Evolutionary conservation across 2,329 filamentous ascomycete genomes (phyloP).

Genomic region (Nemania sp.): DNA sequence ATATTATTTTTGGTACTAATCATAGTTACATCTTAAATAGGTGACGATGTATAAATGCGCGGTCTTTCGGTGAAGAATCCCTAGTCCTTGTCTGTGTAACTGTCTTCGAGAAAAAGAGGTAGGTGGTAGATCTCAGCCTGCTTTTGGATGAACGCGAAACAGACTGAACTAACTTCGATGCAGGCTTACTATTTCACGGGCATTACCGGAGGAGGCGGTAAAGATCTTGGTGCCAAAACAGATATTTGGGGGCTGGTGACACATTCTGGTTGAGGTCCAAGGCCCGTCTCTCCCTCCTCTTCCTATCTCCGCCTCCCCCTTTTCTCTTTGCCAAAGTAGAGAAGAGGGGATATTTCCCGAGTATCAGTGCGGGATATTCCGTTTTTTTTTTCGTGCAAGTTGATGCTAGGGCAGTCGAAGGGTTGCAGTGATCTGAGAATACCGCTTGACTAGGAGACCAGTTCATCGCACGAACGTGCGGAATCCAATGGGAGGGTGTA

Average conservation of each 20-base stretch:
- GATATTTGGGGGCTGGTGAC: slow-evolving; percentile 3
- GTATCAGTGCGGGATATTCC: too few species aligned
- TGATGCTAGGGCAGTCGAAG: not conserved
- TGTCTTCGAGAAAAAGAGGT: slow-evolving; percentile 1
- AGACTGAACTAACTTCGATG: slow-evolving; percentile 19
- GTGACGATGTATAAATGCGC: not conserved
- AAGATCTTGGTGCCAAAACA: not conserved
- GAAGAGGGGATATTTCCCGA: too few species aligned
- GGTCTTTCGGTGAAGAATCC: not conserved
- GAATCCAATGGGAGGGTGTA: slow-evolving; percentile 10
- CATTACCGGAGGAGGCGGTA: not conserved
- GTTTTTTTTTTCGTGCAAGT: not conserved
- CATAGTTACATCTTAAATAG: not conserved
- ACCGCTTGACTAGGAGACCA: slow-evolving; percentile 6
- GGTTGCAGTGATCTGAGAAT: not conserved
- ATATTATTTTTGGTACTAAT: not conserved
- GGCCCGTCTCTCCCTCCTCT: not conserved
- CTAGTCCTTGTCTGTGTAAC: slow-evolving; percentile 31
- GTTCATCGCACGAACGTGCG: slow-evolving; percentile 14
- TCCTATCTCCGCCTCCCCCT: too few species aligned
- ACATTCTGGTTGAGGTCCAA: not conserved
- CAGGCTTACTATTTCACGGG: slow-evolving; percentile 17
- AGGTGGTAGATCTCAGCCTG: slow-evolving; percentile 13
- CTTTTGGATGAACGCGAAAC: slow-evolving; percentile 8
- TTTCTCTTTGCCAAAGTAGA: not conserved